Evolutionary conservation across 2,329 filamentous ascomycete species (phyloP).

Genomic region (Fonsecaea pedrosoi): DNA sequence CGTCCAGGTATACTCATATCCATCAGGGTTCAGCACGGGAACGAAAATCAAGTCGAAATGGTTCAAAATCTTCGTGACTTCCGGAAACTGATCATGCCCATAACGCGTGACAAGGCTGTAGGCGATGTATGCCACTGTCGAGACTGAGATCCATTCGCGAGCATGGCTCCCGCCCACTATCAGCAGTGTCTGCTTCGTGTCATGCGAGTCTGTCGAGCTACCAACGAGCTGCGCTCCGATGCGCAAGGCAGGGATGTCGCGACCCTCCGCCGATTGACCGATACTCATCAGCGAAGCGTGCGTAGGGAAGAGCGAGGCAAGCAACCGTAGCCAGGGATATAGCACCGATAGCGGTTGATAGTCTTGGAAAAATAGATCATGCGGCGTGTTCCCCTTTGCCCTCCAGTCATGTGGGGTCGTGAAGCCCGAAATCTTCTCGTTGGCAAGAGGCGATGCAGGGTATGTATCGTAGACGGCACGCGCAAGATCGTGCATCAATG

Average conservation of each 20-base stretch:
- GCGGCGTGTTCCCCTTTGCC: conserved; percentile 22
- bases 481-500: conserved; percentile 80
- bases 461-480: conserved; percentile 79
- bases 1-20: conserved; percentile 93
- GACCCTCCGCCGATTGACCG: conserved; percentile 85
- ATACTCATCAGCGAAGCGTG: conserved; percentile 76
- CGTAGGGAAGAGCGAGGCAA: conserved; percentile 87
- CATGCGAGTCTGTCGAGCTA: conserved; percentile 50
- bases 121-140: conserved; percentile 87
- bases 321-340: conserved; percentile 86
- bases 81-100: conserved; percentile 66
- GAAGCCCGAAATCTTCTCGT: conserved; percentile 26
- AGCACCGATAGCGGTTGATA: conserved; percentile 89
- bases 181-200: conserved; percentile 73
- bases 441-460: conserved; percentile 51
- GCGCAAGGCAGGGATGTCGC: conserved; percentile 81
- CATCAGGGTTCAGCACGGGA: conserved; percentile 89
- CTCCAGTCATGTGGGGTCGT: conserved; percentile 51
- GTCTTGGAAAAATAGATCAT: conserved; percentile 84
- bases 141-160: conserved; percentile 94
- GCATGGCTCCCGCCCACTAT: conserved; percentile 89
- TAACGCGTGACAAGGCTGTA: conserved; percentile 87
- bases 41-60: conserved; percentile 88
- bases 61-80: conserved; percentile 77
- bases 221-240: conserved; percentile 64